phyloP scores from a whole-genome alignment of 345 rosid species.

The Limnanthes douglasii region DNA sequence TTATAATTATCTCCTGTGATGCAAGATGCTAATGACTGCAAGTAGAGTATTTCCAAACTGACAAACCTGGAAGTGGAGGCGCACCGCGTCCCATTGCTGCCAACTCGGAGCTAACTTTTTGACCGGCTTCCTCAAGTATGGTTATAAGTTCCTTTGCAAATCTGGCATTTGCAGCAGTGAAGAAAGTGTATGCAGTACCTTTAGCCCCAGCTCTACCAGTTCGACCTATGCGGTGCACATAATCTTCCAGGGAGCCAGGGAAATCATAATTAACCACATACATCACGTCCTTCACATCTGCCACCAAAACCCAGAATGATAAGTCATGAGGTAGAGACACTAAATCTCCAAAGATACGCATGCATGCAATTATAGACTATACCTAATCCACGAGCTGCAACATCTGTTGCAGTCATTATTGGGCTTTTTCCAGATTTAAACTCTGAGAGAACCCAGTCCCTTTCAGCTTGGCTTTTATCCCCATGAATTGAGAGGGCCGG shows the following conservation, averaged over 20 bases:
- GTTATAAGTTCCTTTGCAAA: conserved; percentile 81
- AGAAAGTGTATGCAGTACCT: conserved; percentile 97
- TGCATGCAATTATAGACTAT: conserved; percentile 2
- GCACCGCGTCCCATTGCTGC: conserved; percentile 95
- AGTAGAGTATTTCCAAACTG: background rate
- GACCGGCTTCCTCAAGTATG: conserved; percentile 96
- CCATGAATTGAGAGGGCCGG: conserved; percentile 98
- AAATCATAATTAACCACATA: conserved; percentile 96
- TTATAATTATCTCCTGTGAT: background rate
- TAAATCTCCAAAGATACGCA: background rate
- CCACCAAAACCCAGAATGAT: conserved; percentile 11
- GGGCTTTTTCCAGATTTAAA: conserved; percentile 97
- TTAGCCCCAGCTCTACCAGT: conserved; percentile 99
- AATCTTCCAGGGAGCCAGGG: conserved; percentile 98
- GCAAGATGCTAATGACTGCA: background rate
- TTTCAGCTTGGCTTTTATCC: conserved; percentile 99
- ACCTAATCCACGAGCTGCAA: conserved; percentile 99
- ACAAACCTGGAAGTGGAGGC: conserved; percentile 81
- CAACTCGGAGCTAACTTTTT: conserved; percentile 77
- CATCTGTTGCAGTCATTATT: conserved; percentile 99
- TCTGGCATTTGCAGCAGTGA: conserved; percentile 93
- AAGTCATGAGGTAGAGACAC: background rate
- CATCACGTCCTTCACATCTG: conserved; percentile 96
- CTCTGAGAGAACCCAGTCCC: conserved; percentile 99
- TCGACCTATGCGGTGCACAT: conserved; percentile 95